phyloP scores from a whole-genome alignment of 306 rosid species.

The Canavalia gladiata region DNA sequence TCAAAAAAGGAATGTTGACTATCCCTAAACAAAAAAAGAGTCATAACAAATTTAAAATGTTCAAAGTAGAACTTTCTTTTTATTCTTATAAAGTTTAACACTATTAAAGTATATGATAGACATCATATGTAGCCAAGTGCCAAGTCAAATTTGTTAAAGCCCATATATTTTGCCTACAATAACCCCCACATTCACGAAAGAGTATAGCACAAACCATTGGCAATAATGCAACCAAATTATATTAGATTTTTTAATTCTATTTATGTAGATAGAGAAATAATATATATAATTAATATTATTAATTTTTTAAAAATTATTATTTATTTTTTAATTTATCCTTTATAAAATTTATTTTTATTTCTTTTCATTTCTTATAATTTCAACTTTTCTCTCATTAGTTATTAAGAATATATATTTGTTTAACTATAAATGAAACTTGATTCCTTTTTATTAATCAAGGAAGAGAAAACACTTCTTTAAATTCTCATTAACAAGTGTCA shows the following conservation, averaged over 20 bases:
- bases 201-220: conserved; percentile 17
- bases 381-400: no score
- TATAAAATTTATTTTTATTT: no score
- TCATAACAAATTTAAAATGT: conserved; percentile 15
- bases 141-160: conserved; percentile 24
- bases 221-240: background rate
- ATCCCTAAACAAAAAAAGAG: background rate
- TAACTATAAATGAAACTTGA: no score
- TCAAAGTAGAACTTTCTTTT: conserved; percentile 7
- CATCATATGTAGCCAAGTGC: background rate
- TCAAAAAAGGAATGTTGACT: background rate
- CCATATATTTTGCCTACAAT: background rate
- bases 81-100: conserved; percentile 29
- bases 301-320: no score
- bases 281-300: no score
- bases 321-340: no score
- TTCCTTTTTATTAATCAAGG: no score
- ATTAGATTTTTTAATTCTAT: background rate
- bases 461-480: no score
- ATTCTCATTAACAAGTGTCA: no score
- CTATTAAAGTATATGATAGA: background rate
- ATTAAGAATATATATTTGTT: no score
- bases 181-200: conserved; percentile 21
- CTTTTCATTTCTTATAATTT: no score
- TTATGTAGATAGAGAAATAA: no score